Evolutionary conservation across 1,139 yeast genomes (phyloP).

Genomic region (Protomyces inundatus): DNA sequence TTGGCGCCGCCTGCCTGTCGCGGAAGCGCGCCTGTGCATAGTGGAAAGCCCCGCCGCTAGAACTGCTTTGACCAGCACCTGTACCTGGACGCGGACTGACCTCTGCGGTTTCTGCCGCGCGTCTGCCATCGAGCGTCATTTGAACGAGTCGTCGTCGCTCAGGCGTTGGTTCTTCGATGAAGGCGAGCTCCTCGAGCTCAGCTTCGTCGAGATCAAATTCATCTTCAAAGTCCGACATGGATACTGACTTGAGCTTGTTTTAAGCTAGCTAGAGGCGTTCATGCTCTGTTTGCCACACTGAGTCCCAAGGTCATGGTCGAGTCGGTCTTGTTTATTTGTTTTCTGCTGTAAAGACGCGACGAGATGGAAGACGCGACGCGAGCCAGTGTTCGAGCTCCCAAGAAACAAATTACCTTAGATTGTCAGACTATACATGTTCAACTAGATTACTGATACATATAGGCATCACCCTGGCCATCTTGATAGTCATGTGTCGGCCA

Average conservation of each 20-base stretch:
- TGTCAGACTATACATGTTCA: too few relatives aligned
- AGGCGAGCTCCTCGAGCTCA: not conserved
- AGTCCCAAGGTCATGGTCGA: too few relatives aligned
- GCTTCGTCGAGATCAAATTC: not conserved
- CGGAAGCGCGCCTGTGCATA: not conserved
- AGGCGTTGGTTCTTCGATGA: not conserved
- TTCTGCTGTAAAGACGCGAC: not conserved
- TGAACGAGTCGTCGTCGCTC: not conserved
- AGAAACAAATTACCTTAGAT: too few relatives aligned
- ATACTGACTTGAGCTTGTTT: too few relatives aligned
- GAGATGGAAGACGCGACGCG: not conserved
- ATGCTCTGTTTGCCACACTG: too few relatives aligned
- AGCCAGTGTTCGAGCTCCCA: not conserved
- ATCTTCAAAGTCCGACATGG: not conserved
- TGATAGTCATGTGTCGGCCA: not conserved
- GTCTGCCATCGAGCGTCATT: not conserved
- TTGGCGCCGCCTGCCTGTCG: slow-evolving; percentile 15
- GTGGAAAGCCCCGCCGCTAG: not conserved
- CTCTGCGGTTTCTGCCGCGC: not conserved
- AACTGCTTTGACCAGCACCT: not conserved
- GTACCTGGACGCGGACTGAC: not conserved
- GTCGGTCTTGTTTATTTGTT: not conserved
- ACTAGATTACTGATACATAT: not conserved
- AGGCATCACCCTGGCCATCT: not conserved
- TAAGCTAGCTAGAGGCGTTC: too few relatives aligned